These are phyloP conservation scores for Talaromyces piceae DNA, from an alignment of 2,329 filamentous ascomycete genomes.

Conservation along the genomic window DNA sequence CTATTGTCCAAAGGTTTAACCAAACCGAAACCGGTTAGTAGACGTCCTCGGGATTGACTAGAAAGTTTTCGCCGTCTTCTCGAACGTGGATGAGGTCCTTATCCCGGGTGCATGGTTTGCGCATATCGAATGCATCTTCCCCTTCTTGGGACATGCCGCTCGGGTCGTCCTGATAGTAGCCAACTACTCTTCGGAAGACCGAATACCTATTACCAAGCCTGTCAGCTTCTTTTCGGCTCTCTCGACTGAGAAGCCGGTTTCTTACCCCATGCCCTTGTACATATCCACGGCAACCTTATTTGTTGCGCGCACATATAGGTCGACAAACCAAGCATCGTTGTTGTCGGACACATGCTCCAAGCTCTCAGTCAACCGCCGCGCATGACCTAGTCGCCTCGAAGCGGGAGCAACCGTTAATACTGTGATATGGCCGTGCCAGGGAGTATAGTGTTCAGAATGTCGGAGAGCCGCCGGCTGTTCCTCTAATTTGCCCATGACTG, in stretches of 20 bases:
- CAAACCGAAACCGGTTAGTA: constrained; percentile 30
- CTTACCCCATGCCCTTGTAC: constrained; percentile 78
- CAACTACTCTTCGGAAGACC: constrained; percentile 78
- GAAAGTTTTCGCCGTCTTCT: constrained; percentile 68
- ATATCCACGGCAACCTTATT: constrained; percentile 82
- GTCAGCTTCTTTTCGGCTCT: not conserved
- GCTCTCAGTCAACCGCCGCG: constrained; percentile 70
- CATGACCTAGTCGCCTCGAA: constrained; percentile 78
- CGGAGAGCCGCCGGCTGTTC: constrained; percentile 68
- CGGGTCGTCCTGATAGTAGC: constrained; percentile 86
- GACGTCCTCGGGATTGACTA: constrained; percentile 76
- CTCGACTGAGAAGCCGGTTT: constrained; percentile 6
- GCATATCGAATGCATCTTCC: constrained; percentile 96
- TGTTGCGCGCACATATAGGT: constrained; percentile 83
- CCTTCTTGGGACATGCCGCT: constrained; percentile 49
- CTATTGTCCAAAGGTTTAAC: not conserved
- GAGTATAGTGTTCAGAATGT: constrained; percentile 82
- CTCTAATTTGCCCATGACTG: constrained; percentile 96
- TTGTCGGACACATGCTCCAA: constrained; percentile 77
- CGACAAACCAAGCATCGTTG: constrained; percentile 87
- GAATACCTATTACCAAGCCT: constrained; percentile 50
- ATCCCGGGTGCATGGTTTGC: constrained; percentile 81
- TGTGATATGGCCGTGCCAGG: constrained; percentile 98
- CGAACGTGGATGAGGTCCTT: constrained; percentile 67
- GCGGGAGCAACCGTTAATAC: constrained; percentile 86